Conservation (phyloP, 2,329 filamentous ascomycete genomes). For the Sporothrix humicola region DNA sequence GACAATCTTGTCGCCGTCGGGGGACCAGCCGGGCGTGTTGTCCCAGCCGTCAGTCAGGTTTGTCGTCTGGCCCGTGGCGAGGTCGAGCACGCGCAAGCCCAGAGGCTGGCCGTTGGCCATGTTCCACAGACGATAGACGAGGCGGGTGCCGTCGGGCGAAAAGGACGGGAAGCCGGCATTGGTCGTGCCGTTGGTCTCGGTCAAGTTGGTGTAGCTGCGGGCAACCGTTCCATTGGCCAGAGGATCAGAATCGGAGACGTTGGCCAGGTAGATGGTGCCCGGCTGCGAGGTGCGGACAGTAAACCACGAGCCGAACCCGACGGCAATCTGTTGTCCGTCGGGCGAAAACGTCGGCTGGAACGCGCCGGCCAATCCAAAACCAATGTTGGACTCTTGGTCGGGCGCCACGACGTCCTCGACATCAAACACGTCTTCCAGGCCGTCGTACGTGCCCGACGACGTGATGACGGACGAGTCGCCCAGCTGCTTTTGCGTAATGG, state of each 20-base stretch:
- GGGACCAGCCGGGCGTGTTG: conserved; percentile 18
- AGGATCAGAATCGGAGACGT: not conserved
- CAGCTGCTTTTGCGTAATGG: conserved; percentile 10
- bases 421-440: not conserved
- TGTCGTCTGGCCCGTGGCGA: not conserved
- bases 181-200: not conserved
- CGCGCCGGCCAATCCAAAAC: not conserved
- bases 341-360: conserved; percentile 1
- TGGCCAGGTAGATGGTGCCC: conserved; percentile 3
- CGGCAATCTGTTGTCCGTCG: not conserved
- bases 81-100: conserved; percentile 15
- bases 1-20: not conserved
- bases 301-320: conserved; percentile 11
- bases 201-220: not conserved
- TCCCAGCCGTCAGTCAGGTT: conserved; percentile 13
- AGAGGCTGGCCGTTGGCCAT: conserved; percentile 1
- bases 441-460: not conserved
- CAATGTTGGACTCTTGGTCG: not conserved
- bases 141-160: conserved; percentile 16
- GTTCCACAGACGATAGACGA: conserved; percentile 12
- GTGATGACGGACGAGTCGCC: conserved; percentile 7
- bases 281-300: not conserved
- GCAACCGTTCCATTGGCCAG: not conserved
- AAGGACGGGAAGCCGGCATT: conserved; percentile 22
- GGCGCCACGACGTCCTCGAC: not conserved